A percentile compares a stretch with the other conserved stretches of the same genome.
Evolutionary conservation across 202 grass and related monocot genomes (phyloP).

Genomic region (Carex sylvatica): DNA sequence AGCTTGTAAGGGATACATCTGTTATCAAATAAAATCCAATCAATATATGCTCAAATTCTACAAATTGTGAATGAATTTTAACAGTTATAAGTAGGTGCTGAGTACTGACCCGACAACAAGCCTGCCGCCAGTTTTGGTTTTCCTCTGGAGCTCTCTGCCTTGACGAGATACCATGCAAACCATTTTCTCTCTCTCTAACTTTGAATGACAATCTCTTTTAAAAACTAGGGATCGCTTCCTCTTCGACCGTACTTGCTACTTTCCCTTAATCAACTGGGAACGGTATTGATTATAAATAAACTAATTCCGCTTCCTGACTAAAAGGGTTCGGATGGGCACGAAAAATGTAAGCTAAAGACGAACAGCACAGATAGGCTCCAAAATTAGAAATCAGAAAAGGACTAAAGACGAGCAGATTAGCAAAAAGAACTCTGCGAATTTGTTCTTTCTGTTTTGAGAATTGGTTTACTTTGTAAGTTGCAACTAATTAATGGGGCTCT

Average conservation of each 20-base stretch:
- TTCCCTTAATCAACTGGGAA: background rate
- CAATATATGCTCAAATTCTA: background rate
- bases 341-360: background rate
- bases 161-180: slow-evolving; percentile 68
- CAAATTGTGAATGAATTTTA: slow-evolving; percentile 4
- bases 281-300: background rate
- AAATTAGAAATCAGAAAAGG: background rate
- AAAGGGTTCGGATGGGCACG: background rate
- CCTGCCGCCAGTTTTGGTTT: slow-evolving; percentile 52
- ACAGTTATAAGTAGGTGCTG: background rate
- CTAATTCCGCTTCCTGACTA: background rate
- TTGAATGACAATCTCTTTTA: background rate
- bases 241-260: too few species aligned
- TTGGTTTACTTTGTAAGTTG: background rate
- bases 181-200: slow-evolving; percentile 34
- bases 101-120: slow-evolving; percentile 63
- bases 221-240: background rate
- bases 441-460: background rate
- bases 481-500: background rate
- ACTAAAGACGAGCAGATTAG: background rate
- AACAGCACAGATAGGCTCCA: background rate
- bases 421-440: background rate
- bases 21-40: background rate
- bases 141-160: slow-evolving; percentile 74
- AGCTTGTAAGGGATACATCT: slow-evolving; percentile 83